A percentile compares a stretch with the other conserved stretches of the same genome.
Conservation (phyloP, 495 filamentous ascomycete species). For the Parathielavia hyrcaniae region DNA sequence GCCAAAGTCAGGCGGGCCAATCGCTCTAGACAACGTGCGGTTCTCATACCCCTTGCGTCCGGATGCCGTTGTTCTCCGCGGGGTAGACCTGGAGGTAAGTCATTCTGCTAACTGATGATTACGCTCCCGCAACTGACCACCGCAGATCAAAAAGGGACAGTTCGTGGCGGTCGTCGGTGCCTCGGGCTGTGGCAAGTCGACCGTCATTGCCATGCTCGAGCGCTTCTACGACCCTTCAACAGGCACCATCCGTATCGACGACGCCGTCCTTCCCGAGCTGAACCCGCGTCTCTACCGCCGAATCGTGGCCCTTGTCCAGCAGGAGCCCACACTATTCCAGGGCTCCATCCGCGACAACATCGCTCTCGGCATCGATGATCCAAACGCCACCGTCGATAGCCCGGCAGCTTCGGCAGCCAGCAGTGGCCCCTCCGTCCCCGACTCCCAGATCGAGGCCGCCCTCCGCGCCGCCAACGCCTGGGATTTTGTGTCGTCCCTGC, state of each 20-base stretch:
- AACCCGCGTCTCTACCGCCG: constrained; percentile 41
- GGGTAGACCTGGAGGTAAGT: constrained; percentile 36
- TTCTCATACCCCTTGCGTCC: constrained; percentile 57
- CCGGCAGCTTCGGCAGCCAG: constrained; percentile 27
- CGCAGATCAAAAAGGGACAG: constrained; percentile 57
- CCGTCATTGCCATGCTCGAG: constrained; percentile 51
- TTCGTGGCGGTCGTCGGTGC: constrained; percentile 61
- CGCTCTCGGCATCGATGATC: constrained; percentile 40
- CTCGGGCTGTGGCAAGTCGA: constrained; percentile 30
- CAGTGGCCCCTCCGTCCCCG: not conserved
- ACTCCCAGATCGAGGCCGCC: constrained; percentile 44
- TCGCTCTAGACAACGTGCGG: constrained; percentile 48
- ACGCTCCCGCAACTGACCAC: not conserved
- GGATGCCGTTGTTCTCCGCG: constrained; percentile 44
- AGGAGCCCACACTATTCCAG: constrained; percentile 39
- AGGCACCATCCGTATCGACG: constrained; percentile 50
- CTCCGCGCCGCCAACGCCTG: constrained; percentile 55
- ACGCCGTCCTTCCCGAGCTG: constrained; percentile 35
- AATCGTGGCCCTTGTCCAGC: constrained; percentile 27
- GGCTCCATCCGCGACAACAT: constrained; percentile 57
- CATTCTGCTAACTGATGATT: constrained; percentile 8
- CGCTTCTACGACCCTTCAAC: constrained; percentile 53
- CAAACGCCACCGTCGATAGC: constrained; percentile 17
- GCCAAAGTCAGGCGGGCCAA: constrained; percentile 31
- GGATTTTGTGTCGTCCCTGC: constrained; percentile 55